Percentiles rank a stretch among this genome's conserved stretches.
phyloP scores from a whole-genome alignment of 306 rosid genomes.

The Lathyrus tuberosus region DNA sequence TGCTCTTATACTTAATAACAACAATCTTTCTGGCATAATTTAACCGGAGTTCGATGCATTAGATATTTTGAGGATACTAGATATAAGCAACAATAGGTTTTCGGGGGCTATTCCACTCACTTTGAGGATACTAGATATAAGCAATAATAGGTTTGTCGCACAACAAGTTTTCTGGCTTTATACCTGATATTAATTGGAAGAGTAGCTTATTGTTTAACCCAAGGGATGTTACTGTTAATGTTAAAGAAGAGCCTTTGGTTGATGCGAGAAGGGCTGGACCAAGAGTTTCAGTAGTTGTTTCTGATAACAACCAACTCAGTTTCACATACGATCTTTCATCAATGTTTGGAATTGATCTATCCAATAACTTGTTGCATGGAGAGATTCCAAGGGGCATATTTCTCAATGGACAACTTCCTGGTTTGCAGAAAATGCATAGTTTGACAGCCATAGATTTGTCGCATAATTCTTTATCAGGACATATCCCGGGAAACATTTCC shows the following conservation, averaged over 20 bases:
- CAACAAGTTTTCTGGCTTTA: slow-evolving; percentile 85
- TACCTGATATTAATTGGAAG: slow-evolving; percentile 82
- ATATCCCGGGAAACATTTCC: too few species aligned
- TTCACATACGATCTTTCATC: slow-evolving; percentile 71
- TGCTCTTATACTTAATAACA: too few species aligned
- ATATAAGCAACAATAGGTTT: too few species aligned
- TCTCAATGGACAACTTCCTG: slow-evolving; percentile 69
- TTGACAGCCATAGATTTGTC: slow-evolving; percentile 86
- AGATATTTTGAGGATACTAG: too few species aligned
- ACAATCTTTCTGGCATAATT: too few species aligned
- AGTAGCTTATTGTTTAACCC: slow-evolving; percentile 53
- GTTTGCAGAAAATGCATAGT: slow-evolving; percentile 76
- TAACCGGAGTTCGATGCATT: too few species aligned
- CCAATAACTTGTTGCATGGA: slow-evolving; percentile 78
- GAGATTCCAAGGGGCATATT: too few species aligned
- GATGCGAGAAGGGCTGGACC: slow-evolving; percentile 46
- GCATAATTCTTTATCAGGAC: slow-evolving; percentile 81
- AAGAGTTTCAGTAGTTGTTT: slow-evolving; percentile 60
- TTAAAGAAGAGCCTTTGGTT: slow-evolving; percentile 48
- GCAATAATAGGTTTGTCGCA: slow-evolving; percentile 85
- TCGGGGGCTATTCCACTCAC: too few species aligned
- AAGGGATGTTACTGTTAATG: slow-evolving; percentile 39
- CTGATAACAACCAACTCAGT: slow-evolving; percentile 65
- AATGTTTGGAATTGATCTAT: slow-evolving; percentile 75
- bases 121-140: slow-evolving; percentile 88